Evolutionary conservation across 495 filamentous ascomycete species (phyloP).

Genomic region (Tuber microsphaerosporum): DNA sequence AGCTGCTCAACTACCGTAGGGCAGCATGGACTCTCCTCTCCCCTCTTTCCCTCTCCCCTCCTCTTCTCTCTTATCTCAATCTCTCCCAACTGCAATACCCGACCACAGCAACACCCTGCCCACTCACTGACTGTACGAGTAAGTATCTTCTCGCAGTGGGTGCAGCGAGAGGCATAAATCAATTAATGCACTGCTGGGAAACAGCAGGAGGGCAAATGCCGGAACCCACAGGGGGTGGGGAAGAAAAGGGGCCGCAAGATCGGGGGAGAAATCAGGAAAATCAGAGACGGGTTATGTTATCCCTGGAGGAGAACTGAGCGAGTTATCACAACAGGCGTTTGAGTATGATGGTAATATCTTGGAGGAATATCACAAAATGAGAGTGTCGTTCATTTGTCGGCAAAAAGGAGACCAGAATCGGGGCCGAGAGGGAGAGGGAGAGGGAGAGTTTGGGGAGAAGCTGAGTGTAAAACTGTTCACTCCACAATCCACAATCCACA

Average conservation of each 20-base stretch:
- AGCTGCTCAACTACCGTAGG: neutral
- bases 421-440: neutral
- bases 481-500: no score
- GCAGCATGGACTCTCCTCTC: neutral
- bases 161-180: constrained; percentile 1
- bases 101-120: neutral
- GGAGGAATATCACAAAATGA: neutral
- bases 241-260: neutral
- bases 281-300: neutral
- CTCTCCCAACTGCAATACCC: neutral
- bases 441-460: neutral
- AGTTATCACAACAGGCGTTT: neutral
- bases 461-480: neutral
- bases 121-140: no score
- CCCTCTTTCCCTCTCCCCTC: neutral
- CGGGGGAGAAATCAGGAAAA: neutral
- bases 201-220: neutral
- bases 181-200: neutral
- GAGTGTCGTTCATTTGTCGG: neutral
- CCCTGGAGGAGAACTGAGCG: neutral
- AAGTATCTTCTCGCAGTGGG: neutral
- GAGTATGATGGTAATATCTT: neutral
- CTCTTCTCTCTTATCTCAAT: neutral
- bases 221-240: neutral
- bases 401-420: neutral